Evolutionary conservation across 139 green algal species (phyloP), one percentile per base, ranked within the genome.

Genomic region (Spirogloea muscicola): DNA sequence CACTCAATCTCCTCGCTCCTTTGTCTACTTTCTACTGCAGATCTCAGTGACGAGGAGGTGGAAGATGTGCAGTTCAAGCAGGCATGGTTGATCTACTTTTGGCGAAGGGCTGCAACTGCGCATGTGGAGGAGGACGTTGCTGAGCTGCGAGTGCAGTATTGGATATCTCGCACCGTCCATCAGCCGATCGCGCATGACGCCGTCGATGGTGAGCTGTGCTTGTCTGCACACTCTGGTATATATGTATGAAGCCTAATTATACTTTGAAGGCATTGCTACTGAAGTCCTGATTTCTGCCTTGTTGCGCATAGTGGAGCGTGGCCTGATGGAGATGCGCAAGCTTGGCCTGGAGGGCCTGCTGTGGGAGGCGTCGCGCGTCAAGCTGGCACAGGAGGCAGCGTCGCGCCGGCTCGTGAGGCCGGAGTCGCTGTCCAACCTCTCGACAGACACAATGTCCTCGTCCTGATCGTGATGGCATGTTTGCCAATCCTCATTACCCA

Each of bases 31-130:
- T 21, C 42, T 68, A 27, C 16, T n/a, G 39, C 68, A 76, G 68
- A 76, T 2, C 58, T 76, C 33, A 76, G 49, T 43, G 68, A 76
- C 7, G 68, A 76, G 49, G 68, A 76, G 68, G 68, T 76, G n/a
- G 52, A 76, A 46, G 68, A 76, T 29, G 68, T 76, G 52, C 25
- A 38, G 6, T 76, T 76, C 43, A 76, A 76, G 49, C 52, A 76
- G 46, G 63, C 36, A 40, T 76, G 68, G 68, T 51, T 76, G 40
- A 21, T 70, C 18, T 76, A 76, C 27, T 76, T 59, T 59, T 76
- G 68, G 68, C 49, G 68, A 7, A 49, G 68, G 18, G 68, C 68
- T 0, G 29, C 42, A 0, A 72, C 27, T 3, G 34, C 49, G 10
- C 37, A 65, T 27, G 68, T 76, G 25, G 68, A 70, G 49, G 49